Evolutionary conservation across 768 basidiomycete genomes (phyloP), one percentile per base, ranked within the genome.

Genomic region (Termitomyces sp.): DNA sequence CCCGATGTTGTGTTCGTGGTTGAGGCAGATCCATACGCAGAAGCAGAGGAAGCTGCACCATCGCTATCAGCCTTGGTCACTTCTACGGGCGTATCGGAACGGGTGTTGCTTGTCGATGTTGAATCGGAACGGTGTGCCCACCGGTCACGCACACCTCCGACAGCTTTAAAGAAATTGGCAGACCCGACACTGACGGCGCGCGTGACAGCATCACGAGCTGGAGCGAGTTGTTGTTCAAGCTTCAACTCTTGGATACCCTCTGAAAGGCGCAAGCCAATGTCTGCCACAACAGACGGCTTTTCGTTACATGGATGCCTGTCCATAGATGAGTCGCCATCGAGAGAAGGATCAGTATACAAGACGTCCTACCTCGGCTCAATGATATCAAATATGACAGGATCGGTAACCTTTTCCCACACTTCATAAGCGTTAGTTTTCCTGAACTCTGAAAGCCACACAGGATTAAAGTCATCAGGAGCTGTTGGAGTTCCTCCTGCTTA

Each of bases 191-290:
- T 82, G 50, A 95, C 65, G 0, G 93, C 94, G 35, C 87, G 81
- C 8, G 87, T 83, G 46, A 97, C 85, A 2, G 90, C 97, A 71
- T 98, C 95, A 8, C 93, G 83, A 0, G 95, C 89, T 2, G 96
- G 94, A 5, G 88, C 94, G n/a, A 97, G 82, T 66, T 95, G 93
- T 71, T 97, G 90, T 35, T 97, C 92, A 4, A 98, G 73, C 70
- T 91, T 93, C 54, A 99, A 81, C 32, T 98, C 96, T 69, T 97
- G 94, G 18, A 98, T 84, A 2, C 95, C 95, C 74, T 98, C 95
- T 58, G 89, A 86, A 28, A 99, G 82, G 10, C 95, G 88, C 4
- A 98, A 79, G 9, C 95, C 91, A 38, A 99, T 87, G 66, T 99
- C 97, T 5, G 93, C 81, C 4, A 98, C 89, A 1, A 92, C 86